Evolutionary conservation across 768 basidiomycete genomes (phyloP).

Genomic region (Heimioporus sp.): DNA sequence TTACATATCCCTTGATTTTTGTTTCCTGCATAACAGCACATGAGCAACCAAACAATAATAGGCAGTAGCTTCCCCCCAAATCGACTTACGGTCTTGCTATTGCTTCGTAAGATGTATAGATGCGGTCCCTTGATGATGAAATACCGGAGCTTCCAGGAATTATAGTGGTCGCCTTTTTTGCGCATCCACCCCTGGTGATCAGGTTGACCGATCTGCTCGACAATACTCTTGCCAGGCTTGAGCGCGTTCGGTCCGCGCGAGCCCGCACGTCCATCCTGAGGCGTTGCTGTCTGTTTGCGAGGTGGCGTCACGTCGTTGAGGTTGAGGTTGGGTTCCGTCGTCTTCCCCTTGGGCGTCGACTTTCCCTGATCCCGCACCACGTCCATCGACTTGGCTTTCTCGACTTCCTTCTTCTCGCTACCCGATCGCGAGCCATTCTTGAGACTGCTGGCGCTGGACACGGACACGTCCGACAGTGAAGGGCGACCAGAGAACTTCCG

Average conservation of each 20-base stretch:
- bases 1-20: slow-evolving; percentile 94
- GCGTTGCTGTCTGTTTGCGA: slow-evolving; percentile 52
- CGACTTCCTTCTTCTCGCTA: slow-evolving; percentile 13
- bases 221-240: slow-evolving; percentile 66
- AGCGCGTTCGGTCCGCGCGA: slow-evolving; percentile 36
- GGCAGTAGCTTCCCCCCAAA: background rate
- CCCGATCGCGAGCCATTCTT: slow-evolving; percentile 24
- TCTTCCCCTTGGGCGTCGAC: slow-evolving; percentile 11
- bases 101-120: slow-evolving; percentile 82
- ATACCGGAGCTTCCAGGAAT: slow-evolving; percentile 88
- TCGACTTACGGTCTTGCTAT: slow-evolving; percentile 46
- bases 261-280: slow-evolving; percentile 22
- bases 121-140: slow-evolving; percentile 92
- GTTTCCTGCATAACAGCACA: slow-evolving; percentile 58
- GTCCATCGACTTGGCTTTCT: slow-evolving; percentile 26
- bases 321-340: slow-evolving; percentile 33
- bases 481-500: slow-evolving; percentile 45
- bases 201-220: slow-evolving; percentile 87
- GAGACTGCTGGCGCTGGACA: slow-evolving; percentile 18
- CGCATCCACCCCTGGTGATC: slow-evolving; percentile 94
- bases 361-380: slow-evolving; percentile 20
- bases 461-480: slow-evolving; percentile 37
- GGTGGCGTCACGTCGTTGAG: slow-evolving; percentile 40
- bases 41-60: background rate
- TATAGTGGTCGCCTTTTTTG: slow-evolving; percentile 93